Evolutionary conservation across 768 basidiomycete genomes (phyloP), one percentile per base, ranked within the genome.

Genomic region (Rhizopogon vinicolor): DNA sequence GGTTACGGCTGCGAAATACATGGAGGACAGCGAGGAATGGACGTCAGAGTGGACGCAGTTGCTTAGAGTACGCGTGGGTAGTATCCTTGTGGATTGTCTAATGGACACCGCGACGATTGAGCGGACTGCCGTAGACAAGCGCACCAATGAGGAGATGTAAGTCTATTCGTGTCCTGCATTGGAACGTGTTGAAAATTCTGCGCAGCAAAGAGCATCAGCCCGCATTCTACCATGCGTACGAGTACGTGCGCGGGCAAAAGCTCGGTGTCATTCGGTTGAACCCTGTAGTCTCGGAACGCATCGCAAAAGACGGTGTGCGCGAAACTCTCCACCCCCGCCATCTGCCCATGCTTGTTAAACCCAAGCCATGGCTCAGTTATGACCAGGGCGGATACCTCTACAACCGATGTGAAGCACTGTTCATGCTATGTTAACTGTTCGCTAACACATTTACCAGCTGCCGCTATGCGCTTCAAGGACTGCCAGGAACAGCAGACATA

Each of bases 381-480:
- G 80, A 88, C 52, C 74, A 86, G 44, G 96, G 97, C 4, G 91
- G 87, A 1, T 98, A 98, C 66, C 71, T 96, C 22, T 83, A 85
- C 61, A 91, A 86, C 65, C 81, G 78, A 59, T 82, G 91, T 91
- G 63, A 50, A 43, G 14, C 14, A 3, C 19, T 3, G 31, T 29
- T 7, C 35, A 37, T 50, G 35, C 25, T 33, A 12, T 46, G 40
- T 52, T 31, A 10, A n/a, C 29, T 31, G 6, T 13, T 19, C 2
- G 16, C 57, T 66, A 41, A 57, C 16, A 29, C 18, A 45, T 31
- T 19, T 37, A 28, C 2, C 52, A 88, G 90, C 80, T 19, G 68
- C 72, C 31, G 88, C 84, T 40, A 98, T 98, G 94, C 91, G 96
- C 8, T 94, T 87, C 75, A 96, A 96, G 69, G 91, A 97, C 31